Base-by-base conservation (phyloP, 805 yeast species). In the Candida morakotiae region DNA sequence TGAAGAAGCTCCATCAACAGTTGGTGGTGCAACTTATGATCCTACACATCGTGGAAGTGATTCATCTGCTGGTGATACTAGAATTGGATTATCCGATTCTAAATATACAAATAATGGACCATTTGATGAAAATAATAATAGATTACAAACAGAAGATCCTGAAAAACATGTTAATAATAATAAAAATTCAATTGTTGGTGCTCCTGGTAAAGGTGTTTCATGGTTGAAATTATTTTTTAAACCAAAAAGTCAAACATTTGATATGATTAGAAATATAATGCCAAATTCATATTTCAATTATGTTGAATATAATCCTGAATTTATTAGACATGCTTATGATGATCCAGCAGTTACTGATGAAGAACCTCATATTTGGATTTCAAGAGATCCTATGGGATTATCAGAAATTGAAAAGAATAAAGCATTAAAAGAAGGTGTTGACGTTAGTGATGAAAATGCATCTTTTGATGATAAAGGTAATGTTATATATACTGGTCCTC, bases 351-450 rank as follows among this genome's bases (percentile, higher is more conserved):
- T 78, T 26, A 58, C 53, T n/a, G 80, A 69, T 22, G 71, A 62
- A 6, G 77, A 65, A 42, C 86, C 87, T 21, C 72, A 73, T 39
- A 64, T 83, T 34, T 85, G 94, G 94, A 64, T 83, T 43, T 78
- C 83, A 29, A 73, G 65, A 46, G 94, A 85, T 57, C 64, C 73
- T 5, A 60, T 79, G 65, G 91, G 93, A 4, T 67, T 85, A 37
- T 73, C 85, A 13, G 71, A 72, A 34, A 69, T 72, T 40, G 80
- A 82, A 52, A 72, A 79, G 44, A 64, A 63, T 24, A 71, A 71
- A 45, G 79, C 84, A 9, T 58, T 69, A n/a, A 78, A 74, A 20
- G 67, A 67, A 33, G 71, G 69, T 19, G 74, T 81, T 17, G 68
- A 69, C 41, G 79, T 80, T 5, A 61, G 69, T 28, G 81, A 83